Conservation (phyloP, 768 basidiomycete species). For the Suillus decipiens region DNA sequence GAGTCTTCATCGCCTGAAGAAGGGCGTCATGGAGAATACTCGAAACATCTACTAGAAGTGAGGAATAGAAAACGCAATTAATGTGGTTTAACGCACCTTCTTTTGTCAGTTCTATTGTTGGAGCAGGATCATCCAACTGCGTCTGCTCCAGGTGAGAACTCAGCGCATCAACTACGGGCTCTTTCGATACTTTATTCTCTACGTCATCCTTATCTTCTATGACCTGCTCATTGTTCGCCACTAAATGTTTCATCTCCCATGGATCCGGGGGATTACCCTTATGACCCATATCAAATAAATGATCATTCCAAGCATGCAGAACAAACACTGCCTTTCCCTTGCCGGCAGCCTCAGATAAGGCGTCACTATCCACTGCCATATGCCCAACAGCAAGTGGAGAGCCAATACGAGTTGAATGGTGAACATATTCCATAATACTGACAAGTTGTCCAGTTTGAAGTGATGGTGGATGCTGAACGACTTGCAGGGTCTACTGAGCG, state of each 20-base stretch:
- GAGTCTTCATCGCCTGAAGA: conserved; percentile 60
- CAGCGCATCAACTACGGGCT: not conserved
- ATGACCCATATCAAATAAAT: conserved; percentile 1
- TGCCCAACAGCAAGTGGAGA: conserved; percentile 76
- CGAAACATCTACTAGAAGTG: not conserved
- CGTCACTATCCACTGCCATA: conserved; percentile 58
- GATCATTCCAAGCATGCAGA: conserved; percentile 76
- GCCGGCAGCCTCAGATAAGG: conserved; percentile 44
- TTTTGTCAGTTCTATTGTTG: not conserved
- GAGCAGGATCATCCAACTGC: conserved; percentile 35
- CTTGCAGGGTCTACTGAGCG: not conserved
- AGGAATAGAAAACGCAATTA: not conserved
- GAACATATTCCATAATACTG: conserved; percentile 54
- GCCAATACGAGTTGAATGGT: conserved; percentile 30
- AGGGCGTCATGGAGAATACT: conserved; percentile 63
- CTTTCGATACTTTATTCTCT: not conserved
- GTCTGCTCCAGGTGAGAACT: conserved; percentile 1
- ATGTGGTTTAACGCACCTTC: not conserved
- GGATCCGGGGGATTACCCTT: conserved; percentile 3
- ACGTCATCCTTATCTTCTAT: conserved; percentile 11
- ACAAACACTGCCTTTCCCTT: conserved; percentile 82
- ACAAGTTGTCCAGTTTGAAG: conserved; percentile 43
- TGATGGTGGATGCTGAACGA: not conserved
- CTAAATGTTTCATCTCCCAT: conserved; percentile 27
- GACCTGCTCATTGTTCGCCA: conserved; percentile 22